Conservation (phyloP, 2,329 filamentous ascomycete genomes). For the Torrubiellomyces zombiae region DNA sequence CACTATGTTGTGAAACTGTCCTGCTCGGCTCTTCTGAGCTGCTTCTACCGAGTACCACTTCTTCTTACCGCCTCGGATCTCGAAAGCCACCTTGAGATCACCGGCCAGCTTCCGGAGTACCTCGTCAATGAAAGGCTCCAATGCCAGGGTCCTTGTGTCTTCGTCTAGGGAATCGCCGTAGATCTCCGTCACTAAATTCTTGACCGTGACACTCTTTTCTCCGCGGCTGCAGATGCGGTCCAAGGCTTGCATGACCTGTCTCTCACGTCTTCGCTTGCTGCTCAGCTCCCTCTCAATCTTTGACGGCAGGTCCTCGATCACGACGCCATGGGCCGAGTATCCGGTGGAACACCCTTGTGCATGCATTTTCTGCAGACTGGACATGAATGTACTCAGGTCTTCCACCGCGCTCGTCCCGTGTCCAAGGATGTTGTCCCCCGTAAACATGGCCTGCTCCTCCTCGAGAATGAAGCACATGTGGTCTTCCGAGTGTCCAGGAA, state of each 20-base stretch:
- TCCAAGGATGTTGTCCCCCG: constrained; percentile 58
- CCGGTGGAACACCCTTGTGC: constrained; percentile 23
- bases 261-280: constrained; percentile 21
- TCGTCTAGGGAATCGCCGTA: constrained; percentile 21
- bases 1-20: too few relatives aligned
- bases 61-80: constrained; percentile 16
- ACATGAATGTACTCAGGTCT: constrained; percentile 44
- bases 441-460: constrained; percentile 55
- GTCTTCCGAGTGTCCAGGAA: constrained; percentile 54
- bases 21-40: too few relatives aligned
- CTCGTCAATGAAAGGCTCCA: constrained; percentile 27
- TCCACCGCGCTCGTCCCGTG: constrained; percentile 62
- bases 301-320: constrained; percentile 30
- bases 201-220: constrained; percentile 19
- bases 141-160: constrained; percentile 15
- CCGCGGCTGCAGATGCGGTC: constrained; percentile 7
- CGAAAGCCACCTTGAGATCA: constrained; percentile 24
- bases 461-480: constrained; percentile 47
- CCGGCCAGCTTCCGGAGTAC: constrained; percentile 24
- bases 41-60: constrained; percentile 18
- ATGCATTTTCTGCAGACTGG: constrained; percentile 43
- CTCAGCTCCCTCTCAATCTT: constrained; percentile 14
- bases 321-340: constrained; percentile 49
- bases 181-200: constrained; percentile 24
- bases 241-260: constrained; percentile 20